Conservation (phyloP, 192 early-diverging fungal genomes). For the Phlyctochytrium arcticum region DNA sequence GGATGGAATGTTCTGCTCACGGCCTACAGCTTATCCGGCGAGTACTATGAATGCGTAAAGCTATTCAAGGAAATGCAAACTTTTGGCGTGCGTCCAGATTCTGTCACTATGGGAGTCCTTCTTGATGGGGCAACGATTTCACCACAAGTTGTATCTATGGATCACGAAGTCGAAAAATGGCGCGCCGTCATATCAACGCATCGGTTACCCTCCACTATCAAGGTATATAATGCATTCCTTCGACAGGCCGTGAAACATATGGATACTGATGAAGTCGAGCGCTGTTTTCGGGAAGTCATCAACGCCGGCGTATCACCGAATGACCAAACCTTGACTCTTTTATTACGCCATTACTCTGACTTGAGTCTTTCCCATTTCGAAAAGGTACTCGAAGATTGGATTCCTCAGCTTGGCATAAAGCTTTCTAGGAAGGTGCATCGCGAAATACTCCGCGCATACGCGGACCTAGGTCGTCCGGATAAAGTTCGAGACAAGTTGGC, state of each 20-base stretch:
- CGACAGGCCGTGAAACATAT: neutral
- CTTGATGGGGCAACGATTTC: neutral
- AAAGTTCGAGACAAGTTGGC: neutral
- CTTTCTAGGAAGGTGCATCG: neutral
- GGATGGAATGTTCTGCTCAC: slow-evolving; percentile 12
- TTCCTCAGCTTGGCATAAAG: neutral
- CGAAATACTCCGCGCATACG: neutral
- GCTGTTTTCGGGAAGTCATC: neutral
- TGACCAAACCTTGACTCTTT: too few species aligned
- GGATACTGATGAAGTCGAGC: neutral
- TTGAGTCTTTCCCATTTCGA: too few species aligned
- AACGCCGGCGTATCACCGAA: too few species aligned
- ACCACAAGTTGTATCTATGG: neutral
- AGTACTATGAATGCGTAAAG: slow-evolving; percentile 6
- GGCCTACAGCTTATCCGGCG: neutral
- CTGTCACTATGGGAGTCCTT: slow-evolving; percentile 12
- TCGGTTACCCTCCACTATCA: neutral
- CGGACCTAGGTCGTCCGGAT: slow-evolving; percentile 3
- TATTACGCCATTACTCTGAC: neutral
- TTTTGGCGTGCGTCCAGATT: neutral
- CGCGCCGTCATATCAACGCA: neutral
- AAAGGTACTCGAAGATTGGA: neutral
- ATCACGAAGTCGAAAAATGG: slow-evolving; percentile 8
- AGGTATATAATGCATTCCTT: neutral
- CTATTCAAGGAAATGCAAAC: slow-evolving; percentile 1